These are phyloP conservation scores for Prunus armeniaca DNA, from an alignment of 306 rosid genomes.

Conservation along the genomic window DNA sequence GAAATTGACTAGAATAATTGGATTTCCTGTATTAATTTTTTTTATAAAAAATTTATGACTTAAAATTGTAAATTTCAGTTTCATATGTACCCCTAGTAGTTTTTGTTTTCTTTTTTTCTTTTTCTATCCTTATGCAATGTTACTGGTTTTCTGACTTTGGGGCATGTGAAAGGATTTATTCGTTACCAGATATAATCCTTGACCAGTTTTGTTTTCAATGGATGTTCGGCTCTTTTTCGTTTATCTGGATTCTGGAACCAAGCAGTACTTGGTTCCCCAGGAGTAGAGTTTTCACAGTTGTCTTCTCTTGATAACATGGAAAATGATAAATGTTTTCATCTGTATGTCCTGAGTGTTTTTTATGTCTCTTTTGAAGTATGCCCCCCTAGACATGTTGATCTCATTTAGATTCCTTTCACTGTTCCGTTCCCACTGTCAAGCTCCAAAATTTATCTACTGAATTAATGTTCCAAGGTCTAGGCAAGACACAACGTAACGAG, in stretches of 20 bases:
- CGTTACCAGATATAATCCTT: slow-evolving; percentile 9
- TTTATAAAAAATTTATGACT: slow-evolving; percentile 12
- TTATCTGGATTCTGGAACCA: not conserved
- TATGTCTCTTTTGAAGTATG: too few species aligned
- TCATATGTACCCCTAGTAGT: slow-evolving; percentile 29
- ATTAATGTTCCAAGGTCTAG: too few species aligned
- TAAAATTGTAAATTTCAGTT: slow-evolving; percentile 54
- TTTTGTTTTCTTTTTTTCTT: not conserved
- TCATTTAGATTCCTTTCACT: too few species aligned
- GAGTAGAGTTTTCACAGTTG: not conserved
- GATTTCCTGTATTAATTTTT: slow-evolving; percentile 38
- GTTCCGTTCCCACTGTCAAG: too few species aligned
- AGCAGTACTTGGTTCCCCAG: not conserved
- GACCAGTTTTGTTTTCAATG: slow-evolving; percentile 41
- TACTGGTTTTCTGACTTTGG: slow-evolving; percentile 21
- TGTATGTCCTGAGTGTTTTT: too few species aligned
- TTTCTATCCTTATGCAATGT: not conserved
- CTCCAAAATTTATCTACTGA: too few species aligned
- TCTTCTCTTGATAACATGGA: too few species aligned
- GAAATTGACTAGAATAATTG: slow-evolving; percentile 50
- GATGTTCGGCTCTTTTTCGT: not conserved
- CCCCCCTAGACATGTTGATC: too few species aligned
- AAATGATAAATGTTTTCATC: too few species aligned
- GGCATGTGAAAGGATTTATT: slow-evolving; percentile 37
- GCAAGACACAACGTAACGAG: too few species aligned